phyloP scores from a whole-genome alignment of 2,329 filamentous ascomycete species.

The Fusarium siculi region DNA sequence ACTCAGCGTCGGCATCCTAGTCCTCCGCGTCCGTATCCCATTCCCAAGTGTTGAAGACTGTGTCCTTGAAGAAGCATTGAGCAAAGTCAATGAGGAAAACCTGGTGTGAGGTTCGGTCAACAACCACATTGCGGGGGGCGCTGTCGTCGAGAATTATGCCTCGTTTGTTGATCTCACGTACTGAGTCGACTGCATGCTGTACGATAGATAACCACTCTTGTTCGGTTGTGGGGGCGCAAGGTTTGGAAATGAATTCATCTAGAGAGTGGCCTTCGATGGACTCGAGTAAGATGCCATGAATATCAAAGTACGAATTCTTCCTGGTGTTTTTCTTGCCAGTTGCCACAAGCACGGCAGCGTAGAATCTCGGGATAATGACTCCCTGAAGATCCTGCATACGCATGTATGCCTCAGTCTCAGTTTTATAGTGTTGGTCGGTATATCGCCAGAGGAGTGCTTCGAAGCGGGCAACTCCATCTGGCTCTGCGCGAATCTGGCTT shows the following conservation, averaged over 20 bases:
- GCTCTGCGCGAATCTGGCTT: accelerated
- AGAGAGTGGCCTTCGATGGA: not conserved
- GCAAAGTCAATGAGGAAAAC: not conserved
- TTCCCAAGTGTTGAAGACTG: not conserved
- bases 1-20: not conserved
- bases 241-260: accelerated
- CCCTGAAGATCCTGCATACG: not conserved
- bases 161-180: not conserved
- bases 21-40: not conserved
- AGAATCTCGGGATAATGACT: accelerated
- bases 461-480: not conserved
- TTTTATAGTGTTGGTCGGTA: not conserved
- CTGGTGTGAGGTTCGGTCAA: not conserved
- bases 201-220: not conserved
- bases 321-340: not conserved
- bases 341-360: not conserved
- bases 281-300: not conserved
- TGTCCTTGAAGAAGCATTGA: not conserved
- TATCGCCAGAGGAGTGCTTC: not conserved
- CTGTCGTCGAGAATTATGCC: not conserved
- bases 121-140: not conserved
- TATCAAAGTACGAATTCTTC: not conserved
- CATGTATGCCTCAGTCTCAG: not conserved
- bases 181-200: not conserved
- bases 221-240: not conserved